A percentile compares a stretch with the other conserved stretches of the same genome.
Conservation (phyloP, 179 eudicot genomes). For the Beta macrorhiza region DNA sequence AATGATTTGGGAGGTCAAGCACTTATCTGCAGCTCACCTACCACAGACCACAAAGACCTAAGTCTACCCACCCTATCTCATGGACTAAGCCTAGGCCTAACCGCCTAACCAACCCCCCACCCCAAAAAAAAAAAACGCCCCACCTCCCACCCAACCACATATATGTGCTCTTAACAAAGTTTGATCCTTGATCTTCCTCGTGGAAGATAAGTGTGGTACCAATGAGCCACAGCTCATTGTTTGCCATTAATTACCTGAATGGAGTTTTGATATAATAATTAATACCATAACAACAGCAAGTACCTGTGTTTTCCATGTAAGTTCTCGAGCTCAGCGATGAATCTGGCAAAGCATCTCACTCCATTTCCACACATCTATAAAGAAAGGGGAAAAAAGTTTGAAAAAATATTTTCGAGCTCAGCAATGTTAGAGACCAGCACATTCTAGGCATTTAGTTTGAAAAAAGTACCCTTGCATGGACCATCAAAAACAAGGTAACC, state of each 20-base stretch:
- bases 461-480: background rate
- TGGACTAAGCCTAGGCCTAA: too few species aligned
- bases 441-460: background rate
- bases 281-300: background rate
- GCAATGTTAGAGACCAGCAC: background rate
- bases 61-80: too few species aligned
- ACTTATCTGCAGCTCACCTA: background rate
- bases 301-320: slow-evolving; percentile 78
- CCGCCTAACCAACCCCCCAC: too few species aligned
- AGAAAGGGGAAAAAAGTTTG: slow-evolving; percentile 4
- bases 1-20: background rate
- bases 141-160: too few species aligned
- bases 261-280: background rate
- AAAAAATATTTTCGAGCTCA: background rate
- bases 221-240: too few species aligned
- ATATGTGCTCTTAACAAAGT: too few species aligned
- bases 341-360: slow-evolving; percentile 96
- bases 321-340: slow-evolving; percentile 77
- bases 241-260: background rate
- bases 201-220: too few species aligned
- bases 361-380: slow-evolving; percentile 98
- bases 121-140: too few species aligned
- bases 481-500: background rate
- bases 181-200: too few species aligned
- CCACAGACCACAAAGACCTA: background rate